Conservation (phyloP, 129 eudicot genomes). For the Rutidosis leptorrhynchoides region DNA sequence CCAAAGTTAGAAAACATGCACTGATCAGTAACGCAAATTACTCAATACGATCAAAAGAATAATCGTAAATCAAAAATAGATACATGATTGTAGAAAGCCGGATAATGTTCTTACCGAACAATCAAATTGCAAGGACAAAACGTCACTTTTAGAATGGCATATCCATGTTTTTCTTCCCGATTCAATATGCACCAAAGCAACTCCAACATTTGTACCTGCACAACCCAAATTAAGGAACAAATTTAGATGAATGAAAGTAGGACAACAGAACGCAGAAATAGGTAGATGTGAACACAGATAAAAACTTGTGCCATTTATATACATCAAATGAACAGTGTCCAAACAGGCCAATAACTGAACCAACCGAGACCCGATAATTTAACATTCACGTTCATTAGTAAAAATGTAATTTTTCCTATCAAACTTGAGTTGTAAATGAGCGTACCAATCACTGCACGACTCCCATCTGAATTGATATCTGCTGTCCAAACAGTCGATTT, state of each 20-base stretch:
- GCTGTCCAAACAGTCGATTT: conserved; percentile 78
- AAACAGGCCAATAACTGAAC: too few species aligned
- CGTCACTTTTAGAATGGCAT: conserved; percentile 77
- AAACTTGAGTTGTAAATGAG: neutral
- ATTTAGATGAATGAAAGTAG: neutral
- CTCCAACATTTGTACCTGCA: conserved; percentile 80
- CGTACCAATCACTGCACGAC: conserved; percentile 64
- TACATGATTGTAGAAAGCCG: neutral
- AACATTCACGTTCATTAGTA: neutral
- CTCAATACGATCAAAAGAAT: neutral
- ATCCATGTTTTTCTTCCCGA: conserved; percentile 49
- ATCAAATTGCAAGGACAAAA: conserved; percentile 66
- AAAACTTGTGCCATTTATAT: neutral
- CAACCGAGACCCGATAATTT: too few species aligned
- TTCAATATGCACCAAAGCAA: conserved; percentile 56
- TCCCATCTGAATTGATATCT: conserved; percentile 46
- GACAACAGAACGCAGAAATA: neutral
- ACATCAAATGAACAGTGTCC: too few species aligned
- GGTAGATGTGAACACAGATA: neutral
- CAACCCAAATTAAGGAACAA: conserved; percentile 21
- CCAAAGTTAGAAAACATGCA: neutral
- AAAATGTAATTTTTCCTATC: neutral
- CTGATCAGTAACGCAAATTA: neutral
- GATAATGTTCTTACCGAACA: conserved; percentile 45
- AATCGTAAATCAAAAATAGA: neutral